These are phyloP conservation scores for Cladosporium halotolerans DNA, from an alignment of 2,329 filamentous ascomycete genomes.

Conservation along the genomic window DNA sequence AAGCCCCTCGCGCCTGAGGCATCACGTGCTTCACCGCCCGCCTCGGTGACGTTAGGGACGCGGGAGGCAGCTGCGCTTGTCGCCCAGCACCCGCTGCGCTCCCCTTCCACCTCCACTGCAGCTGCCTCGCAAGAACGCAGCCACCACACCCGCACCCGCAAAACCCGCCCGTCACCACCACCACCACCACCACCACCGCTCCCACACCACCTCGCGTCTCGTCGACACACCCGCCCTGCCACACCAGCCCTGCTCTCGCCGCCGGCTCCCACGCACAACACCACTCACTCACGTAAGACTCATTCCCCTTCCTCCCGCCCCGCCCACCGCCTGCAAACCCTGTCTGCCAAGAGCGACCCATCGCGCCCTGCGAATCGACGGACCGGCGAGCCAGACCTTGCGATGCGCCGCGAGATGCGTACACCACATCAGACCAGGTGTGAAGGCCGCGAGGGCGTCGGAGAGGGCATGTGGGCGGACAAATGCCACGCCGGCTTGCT, in stretches of 20 bases:
- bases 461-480: not conserved
- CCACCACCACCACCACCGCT: not conserved
- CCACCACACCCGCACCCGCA: conserved; percentile 1
- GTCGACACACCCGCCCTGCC: conserved; percentile 1
- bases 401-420: not conserved
- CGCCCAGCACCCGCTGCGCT: too few species aligned
- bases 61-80: not conserved
- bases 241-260: conserved; percentile 6
- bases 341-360: conserved; percentile 7
- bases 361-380: not conserved
- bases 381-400: not conserved
- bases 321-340: conserved; percentile 3
- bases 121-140: conserved; percentile 5
- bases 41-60: not conserved
- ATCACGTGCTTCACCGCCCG: not conserved
- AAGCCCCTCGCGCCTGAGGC: not conserved
- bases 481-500: not conserved
- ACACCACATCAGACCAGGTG: not conserved
- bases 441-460: not conserved
- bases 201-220: not conserved
- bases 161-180: conserved; percentile 6
- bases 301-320: not conserved
- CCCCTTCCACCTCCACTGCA: not conserved
- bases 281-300: conserved; percentile 7
- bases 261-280: conserved; percentile 2